Evolutionary conservation across 1,284 basidiomycete genomes (phyloP), one percentile per base, ranked within the genome.

Genomic region (Puccinia novopanici): DNA sequence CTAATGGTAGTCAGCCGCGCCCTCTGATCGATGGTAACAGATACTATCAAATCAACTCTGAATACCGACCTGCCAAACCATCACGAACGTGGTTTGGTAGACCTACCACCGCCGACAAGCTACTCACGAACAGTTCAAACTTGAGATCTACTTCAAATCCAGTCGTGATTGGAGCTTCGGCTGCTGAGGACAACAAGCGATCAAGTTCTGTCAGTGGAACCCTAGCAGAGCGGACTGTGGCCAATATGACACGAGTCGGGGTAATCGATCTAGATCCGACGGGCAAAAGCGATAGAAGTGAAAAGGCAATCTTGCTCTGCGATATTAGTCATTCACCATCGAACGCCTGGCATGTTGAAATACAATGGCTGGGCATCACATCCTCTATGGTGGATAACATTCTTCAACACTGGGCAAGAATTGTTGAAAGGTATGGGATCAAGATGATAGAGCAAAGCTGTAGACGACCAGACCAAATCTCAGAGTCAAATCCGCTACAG

Each of bases 311-410:
- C 54, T 88, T 96, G 42, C 94, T 97, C 84, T 91, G 94, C 84
- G 95, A 97, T 86, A 90, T 95, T 81, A 92, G 95, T 74, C 94
- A 97, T 86, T 96, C 96, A 84, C 92, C 93, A 0, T 89, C 89
- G 22, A 95, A 92, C 57, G 93, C 93, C 79, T 95, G 95, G 87
- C 94, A 97, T 86, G 94, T 97, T 84, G 95, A 99, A 86, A 88
- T 99, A 59, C 94, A 98, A 83, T 99, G 97, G 96, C 91, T 98
- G 34, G 95, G 94, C 12, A 93, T 95, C 0, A 95, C 94, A 0
- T 93, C 94, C n/a, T 90, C 93, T n/a, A 92, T 92, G 82, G 93
- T 99, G 81, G 96, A 99, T 82, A 94, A 97, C 83, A 89, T 92
- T 54, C 89, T 98, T 13, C 91, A 92, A 57, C 89, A 90, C 75